phyloP scores from a whole-genome alignment of 768 basidiomycete genomes.

The Gloeostereum incarnatum region DNA sequence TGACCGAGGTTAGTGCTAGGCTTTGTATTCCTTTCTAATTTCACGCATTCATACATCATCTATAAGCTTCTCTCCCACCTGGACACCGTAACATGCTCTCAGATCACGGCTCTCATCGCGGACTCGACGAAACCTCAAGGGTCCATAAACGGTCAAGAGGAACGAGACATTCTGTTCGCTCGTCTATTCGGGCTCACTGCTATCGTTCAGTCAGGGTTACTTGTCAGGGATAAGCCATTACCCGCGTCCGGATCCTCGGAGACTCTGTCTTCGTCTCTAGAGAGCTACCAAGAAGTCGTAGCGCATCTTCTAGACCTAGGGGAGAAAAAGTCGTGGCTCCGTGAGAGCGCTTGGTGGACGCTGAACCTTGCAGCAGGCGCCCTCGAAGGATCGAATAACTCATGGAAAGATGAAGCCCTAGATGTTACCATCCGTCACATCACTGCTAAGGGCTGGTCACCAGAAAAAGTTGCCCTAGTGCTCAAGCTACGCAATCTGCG shows the following conservation, averaged over 20 bases:
- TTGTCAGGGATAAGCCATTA: slow-evolving; percentile 53
- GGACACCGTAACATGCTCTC: slow-evolving; percentile 65
- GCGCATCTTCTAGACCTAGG: slow-evolving; percentile 58
- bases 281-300: slow-evolving; percentile 51
- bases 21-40: slow-evolving; percentile 4
- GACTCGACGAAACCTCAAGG: slow-evolving; percentile 63
- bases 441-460: slow-evolving; percentile 65
- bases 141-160: slow-evolving; percentile 84
- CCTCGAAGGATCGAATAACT: slow-evolving; percentile 43
- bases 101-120: slow-evolving; percentile 68
- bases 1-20: slow-evolving; percentile 69
- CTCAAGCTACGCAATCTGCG: slow-evolving; percentile 56
- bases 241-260: slow-evolving; percentile 43
- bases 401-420: slow-evolving; percentile 67
- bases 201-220: slow-evolving; percentile 76
- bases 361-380: slow-evolving; percentile 56
- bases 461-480: slow-evolving; percentile 80
- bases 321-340: slow-evolving; percentile 81
- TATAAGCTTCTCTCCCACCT: slow-evolving; percentile 69
- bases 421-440: slow-evolving; percentile 38
- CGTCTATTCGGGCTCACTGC: slow-evolving; percentile 85
- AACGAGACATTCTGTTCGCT: slow-evolving; percentile 88
- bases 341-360: slow-evolving; percentile 88
- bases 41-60: slow-evolving; percentile 4
- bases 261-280: slow-evolving; percentile 43